Evolutionary conservation across 768 basidiomycete genomes (phyloP), one percentile per base, ranked within the genome.

Genomic region (Phaeotremella fagi): DNA sequence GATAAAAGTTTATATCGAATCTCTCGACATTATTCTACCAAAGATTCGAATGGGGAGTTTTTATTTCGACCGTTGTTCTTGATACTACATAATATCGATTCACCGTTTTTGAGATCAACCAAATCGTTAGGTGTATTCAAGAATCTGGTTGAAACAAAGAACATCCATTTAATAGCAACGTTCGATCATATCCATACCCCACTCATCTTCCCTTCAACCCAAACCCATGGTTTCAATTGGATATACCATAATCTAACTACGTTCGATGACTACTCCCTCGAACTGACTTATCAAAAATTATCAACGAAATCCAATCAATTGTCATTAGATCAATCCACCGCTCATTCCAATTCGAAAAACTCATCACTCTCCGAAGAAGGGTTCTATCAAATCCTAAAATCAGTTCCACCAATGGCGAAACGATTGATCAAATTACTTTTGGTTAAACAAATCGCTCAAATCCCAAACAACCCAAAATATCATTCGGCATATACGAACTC

Each of bases 1-100:
- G 38, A 41, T 22, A 41, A 22, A 20, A 7, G 7, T 6, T 18
- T 41, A 6, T 41, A 41, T 18, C 12, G 38, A 20, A 18, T 41
- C 22, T 41, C 12, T 11, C 12, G 38, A 41, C 38, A 41, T 41
- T 20, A 12, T 22, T 41, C 38, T 20, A 18, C 7, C 38, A 33
- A 33, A 7, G 31, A 33, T 16, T 33, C 31, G 16, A 7, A 7
- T 33, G 31, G 31, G 7, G 9, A 16, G 31, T 27, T 28, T n/a
- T 11, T 47, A 7, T 45, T 46, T 25, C 72, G 70, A 42, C 81
- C 80, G 42, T 77, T 98, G 36, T 90, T 83, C 70, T 77, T 98
- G 56, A 75, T 94, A 66, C 77, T 95, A 22, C 90, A 98, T 78
- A 92, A 88, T 75, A 83, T 97, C 72, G 92, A 97, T 64, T 80